These are phyloP conservation scores for Rhodamnia argentea DNA, from an alignment of 345 rosid genomes.

Conservation along the genomic window DNA sequence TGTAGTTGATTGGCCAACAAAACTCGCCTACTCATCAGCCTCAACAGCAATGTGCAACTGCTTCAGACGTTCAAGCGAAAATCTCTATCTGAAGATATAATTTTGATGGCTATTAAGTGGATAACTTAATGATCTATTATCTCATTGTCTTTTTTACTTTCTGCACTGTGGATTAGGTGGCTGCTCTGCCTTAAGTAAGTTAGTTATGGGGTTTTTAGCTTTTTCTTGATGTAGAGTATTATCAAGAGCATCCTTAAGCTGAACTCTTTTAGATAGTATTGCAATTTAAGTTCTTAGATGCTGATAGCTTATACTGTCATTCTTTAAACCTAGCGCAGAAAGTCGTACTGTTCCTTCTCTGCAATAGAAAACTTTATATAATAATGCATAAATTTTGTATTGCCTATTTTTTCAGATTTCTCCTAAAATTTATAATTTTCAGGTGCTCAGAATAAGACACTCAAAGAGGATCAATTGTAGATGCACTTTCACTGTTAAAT, in stretches of 20 bases:
- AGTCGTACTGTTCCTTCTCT: background rate
- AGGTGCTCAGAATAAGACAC: slow-evolving; percentile 8
- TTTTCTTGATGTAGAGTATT: background rate
- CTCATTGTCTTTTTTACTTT: background rate
- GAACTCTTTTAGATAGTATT: background rate
- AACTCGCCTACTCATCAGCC: background rate
- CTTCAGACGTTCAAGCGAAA: background rate
- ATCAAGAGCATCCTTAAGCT: background rate
- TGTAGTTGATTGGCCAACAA: background rate
- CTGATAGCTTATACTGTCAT: background rate
- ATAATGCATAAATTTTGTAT: background rate
- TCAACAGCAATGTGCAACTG: background rate
- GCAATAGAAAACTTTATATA: background rate
- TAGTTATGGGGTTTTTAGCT: background rate
- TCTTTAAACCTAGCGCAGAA: background rate
- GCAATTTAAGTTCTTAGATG: background rate
- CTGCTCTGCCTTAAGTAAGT: background rate
- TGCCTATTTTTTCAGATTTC: background rate
- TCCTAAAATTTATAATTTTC: background rate
- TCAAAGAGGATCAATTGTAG: slow-evolving; percentile 5
- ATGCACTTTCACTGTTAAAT: slow-evolving; percentile 7
- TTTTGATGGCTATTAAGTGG: background rate
- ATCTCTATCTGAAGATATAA: background rate
- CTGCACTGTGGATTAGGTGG: background rate
- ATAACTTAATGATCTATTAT: background rate